Evolutionary conservation across 441 rosid genomes (phyloP).

Genomic region (Adansonia rubrostipa): DNA sequence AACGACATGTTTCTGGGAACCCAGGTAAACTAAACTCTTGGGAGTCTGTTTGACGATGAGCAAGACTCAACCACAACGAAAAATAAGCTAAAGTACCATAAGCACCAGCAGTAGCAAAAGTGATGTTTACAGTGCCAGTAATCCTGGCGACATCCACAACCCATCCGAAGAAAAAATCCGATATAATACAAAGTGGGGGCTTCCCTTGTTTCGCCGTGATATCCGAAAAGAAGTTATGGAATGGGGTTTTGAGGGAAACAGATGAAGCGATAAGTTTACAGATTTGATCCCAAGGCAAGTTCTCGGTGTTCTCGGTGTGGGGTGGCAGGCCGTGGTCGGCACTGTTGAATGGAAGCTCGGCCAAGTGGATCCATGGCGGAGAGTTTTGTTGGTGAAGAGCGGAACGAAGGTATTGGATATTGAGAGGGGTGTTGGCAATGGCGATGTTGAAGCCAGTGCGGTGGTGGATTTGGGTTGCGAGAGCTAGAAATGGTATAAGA

Average conservation of each 20-base stretch:
- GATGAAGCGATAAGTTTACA: conserved; percentile 28
- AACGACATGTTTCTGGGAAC: conserved; percentile 44
- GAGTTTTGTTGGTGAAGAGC: neutral
- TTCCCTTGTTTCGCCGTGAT: conserved; percentile 32
- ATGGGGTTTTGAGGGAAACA: conserved; percentile 27
- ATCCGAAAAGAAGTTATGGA: conserved; percentile 28
- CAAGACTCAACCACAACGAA: conserved; percentile 50
- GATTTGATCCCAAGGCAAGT: conserved; percentile 33
- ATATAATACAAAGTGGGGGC: conserved; percentile 48
- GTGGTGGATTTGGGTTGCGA: conserved; percentile 41
- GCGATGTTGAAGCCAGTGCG: conserved; percentile 41
- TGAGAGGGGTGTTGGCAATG: conserved; percentile 50
- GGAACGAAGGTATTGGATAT: conserved; percentile 45
- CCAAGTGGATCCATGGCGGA: conserved; percentile 23
- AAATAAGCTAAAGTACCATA: conserved; percentile 45
- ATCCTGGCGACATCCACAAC: conserved; percentile 36
- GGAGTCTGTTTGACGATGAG: conserved; percentile 36
- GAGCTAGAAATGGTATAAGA: conserved; percentile 53
- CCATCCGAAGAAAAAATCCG: conserved; percentile 51
- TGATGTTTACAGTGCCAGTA: conserved; percentile 34
- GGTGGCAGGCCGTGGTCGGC: conserved; percentile 46
- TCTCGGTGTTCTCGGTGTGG: conserved; percentile 49
- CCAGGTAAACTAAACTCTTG: conserved; percentile 47
- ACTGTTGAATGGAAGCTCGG: conserved; percentile 43
- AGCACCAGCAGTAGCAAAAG: conserved; percentile 46